Conservation (phyloP, 345 rosid genomes). For the Brassica nigra region DNA sequence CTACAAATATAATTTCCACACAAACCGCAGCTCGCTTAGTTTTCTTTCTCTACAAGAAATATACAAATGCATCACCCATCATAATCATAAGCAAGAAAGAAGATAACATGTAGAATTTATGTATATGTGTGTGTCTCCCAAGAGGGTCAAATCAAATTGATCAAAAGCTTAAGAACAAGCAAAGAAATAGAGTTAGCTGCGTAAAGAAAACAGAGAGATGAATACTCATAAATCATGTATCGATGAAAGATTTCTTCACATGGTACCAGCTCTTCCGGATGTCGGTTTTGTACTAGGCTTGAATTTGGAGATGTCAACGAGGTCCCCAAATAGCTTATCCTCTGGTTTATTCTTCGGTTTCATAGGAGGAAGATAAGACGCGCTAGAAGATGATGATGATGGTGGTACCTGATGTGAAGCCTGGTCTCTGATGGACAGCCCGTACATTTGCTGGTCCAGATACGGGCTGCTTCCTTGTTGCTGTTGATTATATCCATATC, state of each 20-base stretch:
- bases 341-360: constrained; percentile 68
- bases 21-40: no score
- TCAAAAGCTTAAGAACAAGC: constrained; percentile 11
- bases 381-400: background rate
- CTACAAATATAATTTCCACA: no score
- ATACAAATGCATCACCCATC: background rate
- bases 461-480: constrained; percentile 65
- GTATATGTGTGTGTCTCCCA: constrained; percentile 30
- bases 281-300: constrained; percentile 63
- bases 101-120: constrained; percentile 22
- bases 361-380: constrained; percentile 60
- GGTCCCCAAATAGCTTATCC: constrained; percentile 96
- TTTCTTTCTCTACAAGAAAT: no score
- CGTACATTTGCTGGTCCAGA: constrained; percentile 79
- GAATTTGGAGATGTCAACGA: constrained; percentile 84
- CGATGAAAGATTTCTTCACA: constrained; percentile 46
- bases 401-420: constrained; percentile 52
- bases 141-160: constrained; percentile 27
- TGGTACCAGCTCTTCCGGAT: constrained; percentile 78
- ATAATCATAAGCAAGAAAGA: constrained; percentile 20
- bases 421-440: constrained; percentile 65
- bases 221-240: constrained; percentile 11
- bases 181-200: constrained; percentile 32
- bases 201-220: constrained; percentile 28
- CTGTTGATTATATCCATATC: constrained; percentile 73